A percentile compares a stretch with the other conserved stretches of the same genome.
These are phyloP conservation scores for Thuidium tamariscinum DNA, from an alignment of 225 moss, liverwort and hornwort genomes.

Conservation along the genomic window DNA sequence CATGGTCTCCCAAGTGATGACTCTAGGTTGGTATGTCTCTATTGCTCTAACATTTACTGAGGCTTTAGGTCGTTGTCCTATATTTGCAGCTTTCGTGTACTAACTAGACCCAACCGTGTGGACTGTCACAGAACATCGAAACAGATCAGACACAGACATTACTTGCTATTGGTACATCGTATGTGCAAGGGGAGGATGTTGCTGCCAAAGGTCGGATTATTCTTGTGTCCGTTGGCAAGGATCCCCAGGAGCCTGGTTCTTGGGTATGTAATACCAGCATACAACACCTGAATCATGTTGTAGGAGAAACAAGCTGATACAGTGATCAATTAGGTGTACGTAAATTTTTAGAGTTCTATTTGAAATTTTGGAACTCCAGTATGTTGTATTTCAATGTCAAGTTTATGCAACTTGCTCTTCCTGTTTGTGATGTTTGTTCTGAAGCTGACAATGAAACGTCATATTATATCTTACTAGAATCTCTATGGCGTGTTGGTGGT, in stretches of 20 bases:
- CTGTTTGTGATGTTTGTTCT: background rate
- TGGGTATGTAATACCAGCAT: constrained; percentile 24
- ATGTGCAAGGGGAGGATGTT: constrained; percentile 96
- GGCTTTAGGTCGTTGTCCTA: background rate
- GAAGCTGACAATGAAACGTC: background rate
- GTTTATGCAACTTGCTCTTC: background rate
- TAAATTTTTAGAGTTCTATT: background rate
- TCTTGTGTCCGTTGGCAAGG: constrained; percentile 75
- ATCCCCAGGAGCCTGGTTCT: constrained; percentile 41
- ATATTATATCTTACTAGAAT: background rate
- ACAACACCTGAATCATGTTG: background rate
- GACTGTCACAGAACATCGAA: constrained; percentile 31
- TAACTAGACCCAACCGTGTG: background rate
- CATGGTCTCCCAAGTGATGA: background rate
- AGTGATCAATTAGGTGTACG: background rate
- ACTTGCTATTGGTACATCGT: constrained; percentile 90
- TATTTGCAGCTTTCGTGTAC: background rate
- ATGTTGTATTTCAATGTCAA: background rate
- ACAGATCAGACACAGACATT: constrained; percentile 78
- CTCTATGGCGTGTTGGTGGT: background rate
- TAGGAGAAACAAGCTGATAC: background rate
- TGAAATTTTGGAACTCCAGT: background rate
- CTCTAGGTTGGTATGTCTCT: background rate
- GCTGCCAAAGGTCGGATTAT: constrained; percentile 96
- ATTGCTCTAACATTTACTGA: background rate